Base-by-base conservation (phyloP, 2,329 filamentous ascomycete species). In the Epichloe typhina region DNA sequence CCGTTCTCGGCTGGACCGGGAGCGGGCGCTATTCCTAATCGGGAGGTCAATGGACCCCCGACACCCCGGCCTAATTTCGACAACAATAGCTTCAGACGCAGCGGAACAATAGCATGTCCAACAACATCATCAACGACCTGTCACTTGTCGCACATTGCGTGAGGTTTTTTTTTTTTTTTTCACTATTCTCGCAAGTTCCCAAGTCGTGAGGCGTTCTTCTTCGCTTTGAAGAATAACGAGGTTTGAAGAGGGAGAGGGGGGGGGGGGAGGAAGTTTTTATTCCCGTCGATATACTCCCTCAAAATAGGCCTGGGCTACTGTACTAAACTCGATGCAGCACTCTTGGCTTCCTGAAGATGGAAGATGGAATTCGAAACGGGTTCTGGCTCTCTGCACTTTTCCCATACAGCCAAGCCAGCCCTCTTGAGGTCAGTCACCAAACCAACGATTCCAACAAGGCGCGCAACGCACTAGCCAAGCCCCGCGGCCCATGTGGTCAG, bases 81-180 rank as follows among this genome's bases (percentile, higher is more conserved):
- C 63, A 61, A 65, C 63, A 65, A 65, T 65, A 64, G 57, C 47
- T 61, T 59, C 21, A 26, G 47, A 48, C 7, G 48, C 44, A 57
- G 45, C 44, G 36, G 56, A 58, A 65, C 62, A 65, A 65, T 64
- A 64, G 61, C 36, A 44, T 12, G 17, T 11, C 35, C 17, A 36
- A 31, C 45, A 47, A 47, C 31, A 38, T 47, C 23, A 45, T 47
- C 23, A 45, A 31, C 42, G 15, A 45, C 42, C 9, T 31, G 42
- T 36, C 47, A 23, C 47, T 31, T 9, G 26, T 31, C 26, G 26
- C 26, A 31, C 26, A 31, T 31, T 31, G 26, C 26, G 1, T 31
- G 26, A 2, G 7, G 0, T 23, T 23, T 23, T 23, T 9, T 9
- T 6, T 23, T 23, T 31, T 9, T 31, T 31, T 4, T 31, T 9